Conservation (phyloP, 805 yeast species). For the Pichia manshurica region DNA sequence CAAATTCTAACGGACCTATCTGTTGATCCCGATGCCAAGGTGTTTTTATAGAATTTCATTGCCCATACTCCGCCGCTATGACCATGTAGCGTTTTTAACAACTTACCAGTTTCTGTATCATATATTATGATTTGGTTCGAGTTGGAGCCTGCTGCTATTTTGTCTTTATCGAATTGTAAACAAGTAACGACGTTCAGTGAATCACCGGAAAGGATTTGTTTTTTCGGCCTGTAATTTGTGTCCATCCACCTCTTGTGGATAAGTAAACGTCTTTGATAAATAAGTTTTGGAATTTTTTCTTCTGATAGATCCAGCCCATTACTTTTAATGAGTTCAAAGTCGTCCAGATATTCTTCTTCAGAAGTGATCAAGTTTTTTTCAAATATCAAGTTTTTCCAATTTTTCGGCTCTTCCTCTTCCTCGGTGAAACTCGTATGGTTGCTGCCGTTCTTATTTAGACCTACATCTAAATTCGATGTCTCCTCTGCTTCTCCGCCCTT, state of each 20-base stretch:
- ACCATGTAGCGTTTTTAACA: slow-evolving; percentile 61
- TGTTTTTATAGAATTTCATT: slow-evolving; percentile 74
- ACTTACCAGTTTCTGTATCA: slow-evolving; percentile 65
- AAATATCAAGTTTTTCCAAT: slow-evolving; percentile 67
- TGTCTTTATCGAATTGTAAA: slow-evolving; percentile 84
- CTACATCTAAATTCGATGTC: slow-evolving; percentile 33
- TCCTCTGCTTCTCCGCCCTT: slow-evolving; percentile 60
- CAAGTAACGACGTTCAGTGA: slow-evolving; percentile 80
- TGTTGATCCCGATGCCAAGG: slow-evolving; percentile 88
- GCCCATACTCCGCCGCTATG: slow-evolving; percentile 99
- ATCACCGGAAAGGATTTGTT: slow-evolving; percentile 62
- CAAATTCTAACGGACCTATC: slow-evolving; percentile 92
- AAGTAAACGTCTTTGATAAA: slow-evolving; percentile 54
- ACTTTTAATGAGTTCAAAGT: slow-evolving; percentile 17
- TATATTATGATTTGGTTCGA: slow-evolving; percentile 78
- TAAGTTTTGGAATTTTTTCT: slow-evolving; percentile 23
- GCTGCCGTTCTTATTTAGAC: slow-evolving; percentile 13
- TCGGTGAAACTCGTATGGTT: slow-evolving; percentile 7
- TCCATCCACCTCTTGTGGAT: slow-evolving; percentile 76
- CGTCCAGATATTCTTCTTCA: slow-evolving; percentile 37
- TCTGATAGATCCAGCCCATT: slow-evolving; percentile 11
- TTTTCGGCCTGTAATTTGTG: slow-evolving; percentile 60
- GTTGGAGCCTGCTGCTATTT: slow-evolving; percentile 89
- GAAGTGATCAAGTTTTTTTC: slow-evolving; percentile 52
- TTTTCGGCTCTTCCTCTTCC: slow-evolving; percentile 35